Evolutionary conservation across 306 rosid genomes (phyloP).

Genomic region (Carpinus fangiana): DNA sequence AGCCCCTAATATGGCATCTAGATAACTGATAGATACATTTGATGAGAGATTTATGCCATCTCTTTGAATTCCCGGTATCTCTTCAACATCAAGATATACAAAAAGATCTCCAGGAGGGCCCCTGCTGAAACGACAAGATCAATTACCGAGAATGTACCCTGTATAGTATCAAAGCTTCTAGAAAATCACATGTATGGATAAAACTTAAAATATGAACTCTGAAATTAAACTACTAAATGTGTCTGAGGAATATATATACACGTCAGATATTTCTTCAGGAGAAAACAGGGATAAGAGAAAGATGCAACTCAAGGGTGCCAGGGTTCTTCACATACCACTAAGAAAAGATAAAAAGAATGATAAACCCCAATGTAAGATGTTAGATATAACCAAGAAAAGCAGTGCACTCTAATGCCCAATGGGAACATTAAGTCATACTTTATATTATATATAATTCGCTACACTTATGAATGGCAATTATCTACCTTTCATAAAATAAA

Average conservation of each 20-base stretch:
- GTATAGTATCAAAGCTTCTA: constrained; percentile 14
- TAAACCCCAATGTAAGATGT: neutral
- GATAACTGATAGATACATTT: constrained; percentile 64
- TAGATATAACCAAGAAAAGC: neutral
- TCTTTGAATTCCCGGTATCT: constrained; percentile 82
- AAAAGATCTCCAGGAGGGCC: constrained; percentile 96
- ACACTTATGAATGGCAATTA: neutral
- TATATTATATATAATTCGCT: constrained; percentile 10
- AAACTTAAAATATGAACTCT: neutral
- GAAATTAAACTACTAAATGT: neutral
- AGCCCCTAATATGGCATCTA: constrained; percentile 89
- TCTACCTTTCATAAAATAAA: neutral
- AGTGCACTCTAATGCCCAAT: constrained; percentile 5
- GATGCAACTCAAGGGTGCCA: neutral
- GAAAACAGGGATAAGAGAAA: constrained; percentile 1
- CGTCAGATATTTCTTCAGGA: neutral
- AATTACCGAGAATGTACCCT: constrained; percentile 31
- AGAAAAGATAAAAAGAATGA: neutral
- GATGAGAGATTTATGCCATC: constrained; percentile 87
- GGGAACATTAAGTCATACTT: constrained; percentile 4
- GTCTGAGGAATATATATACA: neutral
- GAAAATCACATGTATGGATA: constrained; percentile 13
- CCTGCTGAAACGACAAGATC: constrained; percentile 52
- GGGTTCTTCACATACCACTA: neutral
- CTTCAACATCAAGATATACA: constrained; percentile 84